Evolutionary conservation across 768 basidiomycete species (phyloP).

Genomic region (Termitomyces sp.): DNA sequence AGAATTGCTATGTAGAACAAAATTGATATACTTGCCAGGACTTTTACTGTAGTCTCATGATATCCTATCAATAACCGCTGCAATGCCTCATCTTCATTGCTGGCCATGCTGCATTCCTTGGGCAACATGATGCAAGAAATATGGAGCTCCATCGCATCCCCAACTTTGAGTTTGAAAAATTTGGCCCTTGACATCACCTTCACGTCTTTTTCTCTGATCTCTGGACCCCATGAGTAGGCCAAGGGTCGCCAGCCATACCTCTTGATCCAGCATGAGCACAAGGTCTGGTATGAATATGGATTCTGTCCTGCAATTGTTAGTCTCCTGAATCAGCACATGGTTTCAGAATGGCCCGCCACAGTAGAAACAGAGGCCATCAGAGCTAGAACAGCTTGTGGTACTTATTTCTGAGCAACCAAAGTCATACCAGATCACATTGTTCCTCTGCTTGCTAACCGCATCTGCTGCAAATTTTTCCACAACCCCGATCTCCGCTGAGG

Average conservation of each 20-base stretch:
- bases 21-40: too few species aligned
- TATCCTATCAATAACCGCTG: too few species aligned
- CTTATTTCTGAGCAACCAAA: slow-evolving; percentile 15
- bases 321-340: not conserved
- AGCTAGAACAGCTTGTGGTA: slow-evolving; percentile 15
- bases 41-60: too few species aligned
- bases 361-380: slow-evolving; percentile 19
- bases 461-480: slow-evolving; percentile 13
- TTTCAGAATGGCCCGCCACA: slow-evolving; percentile 23
- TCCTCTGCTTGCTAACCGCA: slow-evolving; percentile 3
- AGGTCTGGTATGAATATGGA: slow-evolving; percentile 20
- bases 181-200: slow-evolving; percentile 13
- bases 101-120: too few species aligned
- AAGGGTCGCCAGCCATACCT: not conserved
- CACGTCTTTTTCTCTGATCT: slow-evolving; percentile 25
- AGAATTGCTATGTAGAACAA: too few species aligned
- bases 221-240: slow-evolving; percentile 3
- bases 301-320: slow-evolving; percentile 20
- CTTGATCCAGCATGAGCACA: slow-evolving; percentile 8
- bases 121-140: too few species aligned
- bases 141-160: slow-evolving; percentile 22
- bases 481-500: not conserved
- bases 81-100: too few species aligned
- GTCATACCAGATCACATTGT: slow-evolving; percentile 10
- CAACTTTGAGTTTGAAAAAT: slow-evolving; percentile 24